Evolutionary conservation across 345 rosid genomes (phyloP).

Genomic region (Toxicodendron radicans): DNA sequence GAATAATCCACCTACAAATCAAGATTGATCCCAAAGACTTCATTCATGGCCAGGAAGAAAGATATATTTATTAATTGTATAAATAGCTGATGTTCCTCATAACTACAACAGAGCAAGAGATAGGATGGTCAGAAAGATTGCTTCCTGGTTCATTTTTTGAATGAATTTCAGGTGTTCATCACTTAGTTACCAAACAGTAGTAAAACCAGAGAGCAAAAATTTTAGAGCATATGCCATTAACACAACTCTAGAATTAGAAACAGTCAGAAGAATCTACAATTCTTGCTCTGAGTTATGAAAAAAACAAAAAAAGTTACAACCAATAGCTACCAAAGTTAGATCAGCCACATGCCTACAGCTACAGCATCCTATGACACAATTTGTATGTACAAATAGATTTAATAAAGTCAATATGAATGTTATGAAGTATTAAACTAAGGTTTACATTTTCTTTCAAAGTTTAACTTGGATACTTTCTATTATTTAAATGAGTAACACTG

Average conservation of each 20-base stretch:
- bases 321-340: no score
- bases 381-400: no score
- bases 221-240: not conserved
- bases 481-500: no score
- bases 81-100: not conserved
- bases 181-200: not conserved
- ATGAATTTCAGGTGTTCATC: not conserved
- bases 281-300: not conserved
- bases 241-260: not conserved
- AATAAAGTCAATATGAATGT: no score
- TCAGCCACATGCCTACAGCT: no score
- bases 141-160: not conserved
- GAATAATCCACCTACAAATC: constrained; percentile 64
- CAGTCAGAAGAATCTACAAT: not conserved
- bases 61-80: not conserved
- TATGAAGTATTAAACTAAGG: no score
- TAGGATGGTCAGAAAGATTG: not conserved
- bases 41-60: not conserved
- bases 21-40: not conserved
- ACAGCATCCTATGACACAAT: no score
- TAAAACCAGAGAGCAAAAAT: not conserved
- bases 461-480: no score
- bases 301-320: no score
- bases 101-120: not conserved
- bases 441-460: no score